Percentiles rank a stretch among this genome's conserved stretches.
phyloP scores from a whole-genome alignment of 805 yeast genomes.

The Yamadazyma sp. region DNA sequence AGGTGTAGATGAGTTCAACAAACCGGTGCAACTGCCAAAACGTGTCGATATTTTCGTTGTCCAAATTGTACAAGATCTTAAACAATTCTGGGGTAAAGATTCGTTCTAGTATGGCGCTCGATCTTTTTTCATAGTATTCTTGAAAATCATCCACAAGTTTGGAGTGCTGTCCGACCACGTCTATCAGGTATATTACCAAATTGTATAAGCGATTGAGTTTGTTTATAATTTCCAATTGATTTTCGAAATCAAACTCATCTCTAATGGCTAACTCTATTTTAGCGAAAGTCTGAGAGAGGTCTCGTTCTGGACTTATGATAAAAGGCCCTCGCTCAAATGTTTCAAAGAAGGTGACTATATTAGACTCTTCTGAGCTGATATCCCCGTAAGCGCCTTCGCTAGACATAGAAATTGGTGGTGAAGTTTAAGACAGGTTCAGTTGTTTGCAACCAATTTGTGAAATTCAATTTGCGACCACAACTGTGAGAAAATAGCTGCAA shows the following conservation, averaged over 20 bases:
- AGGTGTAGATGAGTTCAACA: background rate
- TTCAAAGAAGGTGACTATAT: constrained; percentile 13
- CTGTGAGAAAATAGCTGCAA: background rate
- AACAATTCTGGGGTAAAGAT: constrained; percentile 9
- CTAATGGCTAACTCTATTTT: constrained; percentile 14
- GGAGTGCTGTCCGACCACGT: constrained; percentile 9
- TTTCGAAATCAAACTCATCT: constrained; percentile 12
- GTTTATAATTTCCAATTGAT: background rate
- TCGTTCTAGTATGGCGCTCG: constrained; percentile 2
- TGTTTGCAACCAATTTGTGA: constrained; percentile 15
- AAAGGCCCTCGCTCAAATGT: constrained; percentile 8
- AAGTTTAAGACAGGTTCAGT: background rate
- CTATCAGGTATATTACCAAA: constrained; percentile 12
- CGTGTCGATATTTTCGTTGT: constrained; percentile 9
- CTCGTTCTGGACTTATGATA: constrained; percentile 13
- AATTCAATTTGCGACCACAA: constrained; percentile 3
- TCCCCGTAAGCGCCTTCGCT: constrained; percentile 7
- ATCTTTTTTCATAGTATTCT: constrained; percentile 8
- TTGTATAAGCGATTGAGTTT: constrained; percentile 11
- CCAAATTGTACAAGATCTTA: constrained; percentile 7
- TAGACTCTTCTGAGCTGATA: constrained; percentile 16
- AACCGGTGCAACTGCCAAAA: constrained; percentile 15
- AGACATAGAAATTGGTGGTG: background rate
- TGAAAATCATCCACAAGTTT: constrained; percentile 10
- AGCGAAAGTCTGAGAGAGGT: constrained; percentile 19